Conservation (phyloP, 140 eudicot species). For the Bidens hawaiensis region DNA sequence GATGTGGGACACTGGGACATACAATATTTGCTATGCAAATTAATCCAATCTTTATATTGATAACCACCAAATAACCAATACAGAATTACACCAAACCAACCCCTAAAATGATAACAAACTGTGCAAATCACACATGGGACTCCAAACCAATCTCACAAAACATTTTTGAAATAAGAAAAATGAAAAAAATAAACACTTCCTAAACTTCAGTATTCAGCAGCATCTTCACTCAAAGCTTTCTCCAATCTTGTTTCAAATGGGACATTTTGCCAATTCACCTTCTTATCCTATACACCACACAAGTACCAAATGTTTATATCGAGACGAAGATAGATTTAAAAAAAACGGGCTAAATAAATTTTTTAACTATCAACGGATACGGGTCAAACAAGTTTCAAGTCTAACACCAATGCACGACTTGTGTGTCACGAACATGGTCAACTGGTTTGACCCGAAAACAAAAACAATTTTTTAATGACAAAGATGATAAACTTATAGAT, state of each 20-base stretch:
- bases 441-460: not conserved
- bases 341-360: no score
- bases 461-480: not conserved
- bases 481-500: not conserved
- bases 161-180: not conserved
- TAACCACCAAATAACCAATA: conserved; percentile 24
- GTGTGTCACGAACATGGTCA: no score
- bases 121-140: no score
- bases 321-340: no score
- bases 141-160: conserved; percentile 27
- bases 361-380: no score
- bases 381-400: not conserved
- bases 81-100: conserved; percentile 30
- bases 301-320: no score
- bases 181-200: not conserved
- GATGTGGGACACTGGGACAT: no score
- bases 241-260: conserved; percentile 91
- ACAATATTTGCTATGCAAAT: no score
- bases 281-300: conserved; percentile 69
- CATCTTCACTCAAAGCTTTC: conserved; percentile 63
- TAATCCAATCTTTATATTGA: conserved; percentile 21
- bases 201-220: conserved; percentile 32
- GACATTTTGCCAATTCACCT: conserved; percentile 82
- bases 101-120: no score
- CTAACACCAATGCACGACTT: not conserved